phyloP scores from a whole-genome alignment of 768 basidiomycete genomes.

The Suillus weaverae region DNA sequence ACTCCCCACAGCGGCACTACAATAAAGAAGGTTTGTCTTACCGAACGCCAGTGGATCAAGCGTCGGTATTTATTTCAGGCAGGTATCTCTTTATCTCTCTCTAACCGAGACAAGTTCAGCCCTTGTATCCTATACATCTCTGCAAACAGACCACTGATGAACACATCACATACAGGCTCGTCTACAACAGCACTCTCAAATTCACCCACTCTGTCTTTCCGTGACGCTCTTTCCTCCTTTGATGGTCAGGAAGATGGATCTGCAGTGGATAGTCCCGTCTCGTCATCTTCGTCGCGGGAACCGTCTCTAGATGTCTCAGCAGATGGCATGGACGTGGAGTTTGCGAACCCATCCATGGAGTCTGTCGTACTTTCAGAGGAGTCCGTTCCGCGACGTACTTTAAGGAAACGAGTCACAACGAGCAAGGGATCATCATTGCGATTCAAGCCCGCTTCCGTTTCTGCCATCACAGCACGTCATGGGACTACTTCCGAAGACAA shows the following conservation, averaged over 20 bases:
- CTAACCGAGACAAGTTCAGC: background rate
- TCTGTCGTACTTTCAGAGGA: slow-evolving; percentile 25
- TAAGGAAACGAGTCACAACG: slow-evolving; percentile 22
- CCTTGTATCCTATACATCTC: background rate
- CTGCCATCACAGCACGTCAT: slow-evolving; percentile 27
- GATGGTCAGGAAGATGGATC: slow-evolving; percentile 30
- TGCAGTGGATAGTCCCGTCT: slow-evolving; percentile 30
- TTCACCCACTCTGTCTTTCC: slow-evolving; percentile 34
- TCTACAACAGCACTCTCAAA: slow-evolving; percentile 20
- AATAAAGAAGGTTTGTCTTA: slow-evolving; percentile 13
- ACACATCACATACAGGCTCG: slow-evolving; percentile 15
- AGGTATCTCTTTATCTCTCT: slow-evolving; percentile 7
- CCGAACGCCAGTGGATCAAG: slow-evolving; percentile 15
- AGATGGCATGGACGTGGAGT: slow-evolving; percentile 28
- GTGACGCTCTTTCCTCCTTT: slow-evolving; percentile 32
- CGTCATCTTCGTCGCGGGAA: slow-evolving; percentile 34
- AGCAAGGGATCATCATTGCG: slow-evolving; percentile 28
- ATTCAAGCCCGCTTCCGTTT: slow-evolving; percentile 23
- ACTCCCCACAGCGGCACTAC: slow-evolving; percentile 14
- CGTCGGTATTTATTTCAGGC: slow-evolving; percentile 11
- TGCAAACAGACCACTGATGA: slow-evolving; percentile 4
- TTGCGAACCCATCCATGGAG: slow-evolving; percentile 26
- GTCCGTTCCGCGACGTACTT: slow-evolving; percentile 24
- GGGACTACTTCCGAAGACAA: slow-evolving; percentile 28
- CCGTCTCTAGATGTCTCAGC: slow-evolving; percentile 26